A percentile compares a stretch with the other conserved stretches of the same genome.
Evolutionary conservation across 148 eudicot species (phyloP).

Genomic region (Nyssa sinensis): DNA sequence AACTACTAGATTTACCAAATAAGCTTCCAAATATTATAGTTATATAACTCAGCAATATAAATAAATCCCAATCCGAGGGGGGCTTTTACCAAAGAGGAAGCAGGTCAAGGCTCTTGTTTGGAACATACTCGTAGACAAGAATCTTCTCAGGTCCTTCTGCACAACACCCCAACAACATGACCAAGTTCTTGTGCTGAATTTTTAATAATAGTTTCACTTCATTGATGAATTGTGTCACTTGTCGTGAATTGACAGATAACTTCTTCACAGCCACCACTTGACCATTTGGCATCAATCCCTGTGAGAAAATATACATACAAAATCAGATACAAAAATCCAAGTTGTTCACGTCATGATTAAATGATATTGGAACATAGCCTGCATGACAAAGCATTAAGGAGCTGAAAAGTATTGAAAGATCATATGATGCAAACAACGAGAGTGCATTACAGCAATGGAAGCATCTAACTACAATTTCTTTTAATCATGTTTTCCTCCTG

Average conservation of each 20-base stretch:
- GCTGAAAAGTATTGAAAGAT: neutral
- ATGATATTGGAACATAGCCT: neutral
- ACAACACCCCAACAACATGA: conserved; percentile 74
- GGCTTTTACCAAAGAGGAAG: conserved; percentile 64
- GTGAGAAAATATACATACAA: conserved; percentile 12
- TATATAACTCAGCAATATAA: neutral
- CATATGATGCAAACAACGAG: neutral
- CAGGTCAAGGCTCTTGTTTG: conserved; percentile 83
- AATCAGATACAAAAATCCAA: neutral
- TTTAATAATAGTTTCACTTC: conserved; percentile 71
- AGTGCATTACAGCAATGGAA: neutral
- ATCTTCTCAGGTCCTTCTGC: conserved; percentile 80
- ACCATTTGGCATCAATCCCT: conserved; percentile 86
- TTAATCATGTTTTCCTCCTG: neutral
- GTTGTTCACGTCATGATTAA: neutral
- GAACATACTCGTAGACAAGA: conserved; percentile 88
- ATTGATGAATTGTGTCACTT: conserved; percentile 64
- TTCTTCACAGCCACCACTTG: conserved; percentile 83
- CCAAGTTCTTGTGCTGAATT: conserved; percentile 76
- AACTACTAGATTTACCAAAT: neutral
- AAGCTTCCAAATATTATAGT: neutral
- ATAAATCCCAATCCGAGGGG: neutral
- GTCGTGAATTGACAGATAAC: conserved; percentile 56
- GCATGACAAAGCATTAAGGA: neutral
- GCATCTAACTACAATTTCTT: neutral